Evolutionary conservation across 106 monocot species (phyloP).

Genomic region (Platanthera zijinensis): DNA sequence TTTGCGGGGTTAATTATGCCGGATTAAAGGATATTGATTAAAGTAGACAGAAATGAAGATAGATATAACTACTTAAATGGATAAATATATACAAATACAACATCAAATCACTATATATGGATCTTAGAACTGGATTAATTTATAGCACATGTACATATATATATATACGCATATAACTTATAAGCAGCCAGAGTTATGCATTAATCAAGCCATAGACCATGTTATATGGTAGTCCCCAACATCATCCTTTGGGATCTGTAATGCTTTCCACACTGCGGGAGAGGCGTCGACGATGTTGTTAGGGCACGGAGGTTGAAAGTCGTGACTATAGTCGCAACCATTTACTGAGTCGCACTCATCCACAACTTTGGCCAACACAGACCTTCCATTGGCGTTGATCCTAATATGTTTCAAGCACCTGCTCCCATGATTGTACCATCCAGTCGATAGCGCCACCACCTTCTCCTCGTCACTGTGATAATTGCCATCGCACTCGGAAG

Average conservation of each 20-base stretch:
- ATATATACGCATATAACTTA: too few relatives aligned
- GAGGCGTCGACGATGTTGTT: slow-evolving; percentile 32
- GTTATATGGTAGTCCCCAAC: slow-evolving; percentile 11
- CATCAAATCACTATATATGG: too few relatives aligned
- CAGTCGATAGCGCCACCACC: slow-evolving; percentile 28
- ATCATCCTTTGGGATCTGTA: slow-evolving; percentile 12
- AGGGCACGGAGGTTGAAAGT: slow-evolving; percentile 23
- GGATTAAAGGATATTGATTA: too few relatives aligned
- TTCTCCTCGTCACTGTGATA: slow-evolving; percentile 23
- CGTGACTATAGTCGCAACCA: slow-evolving; percentile 35
- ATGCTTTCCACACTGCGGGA: slow-evolving; percentile 28
- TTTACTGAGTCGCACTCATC: slow-evolving; percentile 40
- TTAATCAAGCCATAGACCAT: slow-evolving; percentile 20
- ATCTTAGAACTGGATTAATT: too few relatives aligned
- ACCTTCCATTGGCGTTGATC: slow-evolving; percentile 30
- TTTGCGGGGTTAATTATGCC: too few relatives aligned
- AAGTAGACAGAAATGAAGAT: too few relatives aligned
- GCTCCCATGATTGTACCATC: slow-evolving; percentile 31
- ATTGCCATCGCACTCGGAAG: slow-evolving; percentile 24
- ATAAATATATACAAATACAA: too few relatives aligned
- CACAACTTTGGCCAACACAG: slow-evolving; percentile 31
- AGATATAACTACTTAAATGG: too few relatives aligned
- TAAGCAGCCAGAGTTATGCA: too few relatives aligned
- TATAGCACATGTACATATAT: too few relatives aligned
- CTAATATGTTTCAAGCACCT: slow-evolving; percentile 16